Evolutionary conservation across 345 rosid species (phyloP).

Genomic region (Trapa bicornis): DNA sequence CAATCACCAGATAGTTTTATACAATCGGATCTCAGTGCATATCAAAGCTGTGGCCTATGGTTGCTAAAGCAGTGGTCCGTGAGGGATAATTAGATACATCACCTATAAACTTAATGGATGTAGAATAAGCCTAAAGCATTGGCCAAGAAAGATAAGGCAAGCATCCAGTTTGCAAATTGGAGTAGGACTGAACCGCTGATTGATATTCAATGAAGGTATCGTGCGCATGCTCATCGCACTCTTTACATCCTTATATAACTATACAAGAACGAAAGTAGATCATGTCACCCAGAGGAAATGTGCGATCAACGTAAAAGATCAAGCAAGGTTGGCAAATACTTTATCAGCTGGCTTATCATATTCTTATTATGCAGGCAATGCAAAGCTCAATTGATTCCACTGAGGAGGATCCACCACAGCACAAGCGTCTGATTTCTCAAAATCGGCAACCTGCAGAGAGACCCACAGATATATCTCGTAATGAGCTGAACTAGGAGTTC

Average conservation of each 20-base stretch:
- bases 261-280: not conserved
- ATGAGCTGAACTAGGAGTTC: not conserved
- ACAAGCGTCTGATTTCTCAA: constrained; percentile 78
- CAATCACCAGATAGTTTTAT: too few relatives aligned
- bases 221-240: not conserved
- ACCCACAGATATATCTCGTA: not conserved
- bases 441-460: constrained; percentile 57
- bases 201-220: not conserved
- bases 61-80: not conserved
- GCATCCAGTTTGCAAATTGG: not conserved
- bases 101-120: not conserved
- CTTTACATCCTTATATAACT: not conserved
- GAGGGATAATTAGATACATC: not conserved
- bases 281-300: not conserved
- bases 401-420: constrained; percentile 70
- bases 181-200: not conserved
- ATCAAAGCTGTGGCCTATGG: not conserved
- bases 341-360: not conserved
- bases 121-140: not conserved
- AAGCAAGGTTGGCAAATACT: not conserved
- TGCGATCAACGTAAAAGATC: not conserved
- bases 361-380: constrained; percentile 42
- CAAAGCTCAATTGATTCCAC: constrained; percentile 69
- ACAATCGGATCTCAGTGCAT: too few relatives aligned
- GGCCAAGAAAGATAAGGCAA: not conserved